A percentile compares a stretch with the other conserved stretches of the same genome.
phyloP scores from a whole-genome alignment of 139 green algal species.

The Coccomyxa sp. region DNA sequence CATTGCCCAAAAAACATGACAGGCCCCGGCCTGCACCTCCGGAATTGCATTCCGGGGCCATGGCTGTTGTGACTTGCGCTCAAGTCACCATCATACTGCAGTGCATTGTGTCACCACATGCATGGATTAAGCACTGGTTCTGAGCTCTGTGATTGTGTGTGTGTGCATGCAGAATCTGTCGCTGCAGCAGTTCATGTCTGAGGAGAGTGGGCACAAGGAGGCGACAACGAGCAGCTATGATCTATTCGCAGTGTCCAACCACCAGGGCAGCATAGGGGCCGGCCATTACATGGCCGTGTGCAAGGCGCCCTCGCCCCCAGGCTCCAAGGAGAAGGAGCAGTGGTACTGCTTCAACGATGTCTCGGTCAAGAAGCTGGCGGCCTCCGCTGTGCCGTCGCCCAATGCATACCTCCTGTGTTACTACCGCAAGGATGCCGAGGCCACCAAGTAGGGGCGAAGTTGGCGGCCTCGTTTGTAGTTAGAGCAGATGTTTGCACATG shows the following conservation, averaged over 20 bases:
- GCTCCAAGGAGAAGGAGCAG: neutral
- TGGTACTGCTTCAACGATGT: neutral
- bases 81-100: no score
- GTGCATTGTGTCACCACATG: no score
- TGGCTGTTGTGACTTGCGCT: no score
- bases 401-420: neutral
- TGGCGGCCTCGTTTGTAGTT: no score
- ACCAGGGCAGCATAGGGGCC: constrained; percentile 6
- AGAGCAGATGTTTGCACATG: no score
- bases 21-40: no score
- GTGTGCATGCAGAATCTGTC: constrained; percentile 8
- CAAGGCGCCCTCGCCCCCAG: neutral
- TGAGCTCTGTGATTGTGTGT: neutral
- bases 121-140: no score
- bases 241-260: constrained; percentile 35
- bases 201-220: constrained; percentile 1
- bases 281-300: constrained; percentile 40
- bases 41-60: no score
- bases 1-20: no score
- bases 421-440: neutral
- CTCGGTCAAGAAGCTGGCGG: neutral
- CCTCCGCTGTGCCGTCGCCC: no score
- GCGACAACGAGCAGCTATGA: constrained; percentile 27
- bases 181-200: constrained; percentile 19
- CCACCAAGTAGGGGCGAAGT: no score